Base-by-base conservation (phyloP, 805 yeast species). In the Scheffersomyces spartinae region DNA sequence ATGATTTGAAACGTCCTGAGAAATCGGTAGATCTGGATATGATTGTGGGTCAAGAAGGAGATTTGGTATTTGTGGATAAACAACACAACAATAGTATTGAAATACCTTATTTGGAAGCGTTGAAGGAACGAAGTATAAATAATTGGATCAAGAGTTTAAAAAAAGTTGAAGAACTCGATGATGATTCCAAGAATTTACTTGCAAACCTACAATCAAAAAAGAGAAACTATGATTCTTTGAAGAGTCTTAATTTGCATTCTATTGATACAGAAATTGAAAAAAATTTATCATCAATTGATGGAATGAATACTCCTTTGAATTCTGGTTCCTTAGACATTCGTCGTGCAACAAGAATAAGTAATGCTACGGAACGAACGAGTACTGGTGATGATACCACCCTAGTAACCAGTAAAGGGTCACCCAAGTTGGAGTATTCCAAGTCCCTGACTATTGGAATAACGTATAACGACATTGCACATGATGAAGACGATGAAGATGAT, bases 11-110 rank as follows among this genome's bases (percentile, higher is more conserved):
- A 39, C 77, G 66, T 20, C 57, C 63, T 23, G 84, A 76, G 14
- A 43, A 40, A 17, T n/a, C 9, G n/a, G 19, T 17, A 9, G 9
- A 9, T 9, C 19, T 9, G 19, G 9, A 9, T n/a, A 17, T n/a
- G 9, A 17, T 9, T n/a, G 19, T 17, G 9, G 19, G 10, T 5
- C 22, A 10, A n/a, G 7, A n/a, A 17, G 88, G 88, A 33, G 80
- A 77, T 21, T 61, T 84, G 32, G 74, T 74, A n/a, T 68, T 61
- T 30, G 68, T 76, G 43, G 81, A 86, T 31, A 69, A 66, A 34
- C 64, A 59, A 15, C 52, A 71, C 7, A 60, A 66, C 20, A 58
- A 63, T 29, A 34, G 28, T n/a, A n/a, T n/a, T n/a, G 69, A 64
- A 32, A 29, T 38, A 3, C 45, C 53, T 2, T 65, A 66, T 36